phyloP scores from a whole-genome alignment of 176 grass and related monocot genomes.

The Alopecurus myosuroides region DNA sequence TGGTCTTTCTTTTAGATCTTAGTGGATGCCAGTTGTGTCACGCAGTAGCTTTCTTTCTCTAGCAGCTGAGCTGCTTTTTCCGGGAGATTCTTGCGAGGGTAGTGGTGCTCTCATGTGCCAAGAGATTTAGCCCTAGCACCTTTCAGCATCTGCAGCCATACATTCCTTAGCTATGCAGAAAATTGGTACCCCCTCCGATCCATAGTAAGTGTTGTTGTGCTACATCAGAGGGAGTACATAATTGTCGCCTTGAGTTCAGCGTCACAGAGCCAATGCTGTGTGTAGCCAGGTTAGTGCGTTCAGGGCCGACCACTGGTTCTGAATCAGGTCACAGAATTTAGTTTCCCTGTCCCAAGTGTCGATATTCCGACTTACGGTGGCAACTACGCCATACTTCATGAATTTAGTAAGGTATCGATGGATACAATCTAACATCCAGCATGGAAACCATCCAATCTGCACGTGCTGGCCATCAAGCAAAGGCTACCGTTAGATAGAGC shows the following conservation, averaged over 20 bases:
- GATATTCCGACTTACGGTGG: no score
- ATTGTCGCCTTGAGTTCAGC: neutral
- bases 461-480: slow-evolving; percentile 6
- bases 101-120: slow-evolving; percentile 28
- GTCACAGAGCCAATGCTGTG: no score
- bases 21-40: slow-evolving; percentile 24
- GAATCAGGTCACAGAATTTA: no score
- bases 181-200: no score
- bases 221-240: no score
- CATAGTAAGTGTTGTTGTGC: no score
- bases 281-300: no score
- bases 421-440: no score
- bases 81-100: neutral
- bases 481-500: neutral
- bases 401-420: no score
- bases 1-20: slow-evolving; percentile 4
- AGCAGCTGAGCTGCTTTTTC: slow-evolving; percentile 17
- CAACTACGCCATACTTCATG: no score
- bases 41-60: neutral
- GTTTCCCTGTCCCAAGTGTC: no score
- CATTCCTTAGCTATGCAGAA: neutral
- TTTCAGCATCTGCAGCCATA: neutral
- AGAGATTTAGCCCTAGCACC: neutral
- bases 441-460: neutral
- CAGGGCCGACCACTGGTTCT: no score